Evolutionary conservation across 2,329 filamentous ascomycete genomes (phyloP), one percentile per base, ranked within the genome.

Genomic region (Conoideocrella luteorostrata): DNA sequence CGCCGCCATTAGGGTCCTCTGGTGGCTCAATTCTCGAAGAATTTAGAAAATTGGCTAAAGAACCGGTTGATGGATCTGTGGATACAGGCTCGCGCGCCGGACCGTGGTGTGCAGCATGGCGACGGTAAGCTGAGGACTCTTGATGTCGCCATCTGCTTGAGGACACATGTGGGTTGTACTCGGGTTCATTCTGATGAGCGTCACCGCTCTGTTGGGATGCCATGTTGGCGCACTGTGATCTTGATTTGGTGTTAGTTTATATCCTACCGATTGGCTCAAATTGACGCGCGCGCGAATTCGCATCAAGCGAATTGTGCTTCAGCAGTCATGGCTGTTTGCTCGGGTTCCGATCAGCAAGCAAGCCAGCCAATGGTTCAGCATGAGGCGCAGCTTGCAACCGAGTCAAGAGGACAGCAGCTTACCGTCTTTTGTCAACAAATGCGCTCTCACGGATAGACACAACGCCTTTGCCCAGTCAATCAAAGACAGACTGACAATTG

Each of bases 111-210:
- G 47, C 67, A 26, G 75, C 76, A 56, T 73, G 65, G 40, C 69
- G 69, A 39, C 70, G 69, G 55, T 70, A 83, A 26, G 75, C 67
- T 11, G 67, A 66, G 1, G 79, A 82, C 57, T 84, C 80, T 56
- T 82, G 75, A 56, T 83, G 80, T 44, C 79, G 74, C 80, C 80
- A 83, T 52, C 67, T 68, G 56, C 66, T 80, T 32, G 70, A 54
- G 7, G 78, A 82, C 29, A 73, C 71, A 55, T 82, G 65, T 3
- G 74, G 75, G 54, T 81, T 79, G 46, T 56, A 63, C 43, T 60
- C 46, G 9, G 42, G 10, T 23, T 45, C 42, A 28, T 47, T 29
- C 26, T 36, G 28, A 12, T 38, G 42, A 35, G 22, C 34, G 20
- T 40, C 42, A 15, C 26, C 35, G 39, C 29, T 33, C 26, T 41